These are phyloP conservation scores for Xylariales sp. DNA, from an alignment of 2,329 filamentous ascomycete genomes.

Conservation along the genomic window DNA sequence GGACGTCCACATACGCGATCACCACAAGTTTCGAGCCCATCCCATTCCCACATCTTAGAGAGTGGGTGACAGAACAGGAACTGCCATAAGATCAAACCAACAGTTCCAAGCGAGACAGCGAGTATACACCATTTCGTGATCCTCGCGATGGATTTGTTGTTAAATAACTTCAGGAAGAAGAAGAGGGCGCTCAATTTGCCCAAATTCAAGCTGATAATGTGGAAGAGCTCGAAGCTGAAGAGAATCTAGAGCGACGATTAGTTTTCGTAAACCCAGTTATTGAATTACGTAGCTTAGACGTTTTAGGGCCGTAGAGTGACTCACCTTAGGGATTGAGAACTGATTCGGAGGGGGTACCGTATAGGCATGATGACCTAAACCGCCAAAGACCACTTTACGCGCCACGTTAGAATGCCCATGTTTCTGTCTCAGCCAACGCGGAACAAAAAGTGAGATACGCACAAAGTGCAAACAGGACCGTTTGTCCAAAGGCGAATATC, in stretches of 20 bases:
- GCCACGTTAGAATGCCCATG: conserved; percentile 12
- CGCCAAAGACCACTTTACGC: conserved; percentile 37
- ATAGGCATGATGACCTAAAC: conserved; percentile 38
- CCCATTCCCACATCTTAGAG: conserved; percentile 38
- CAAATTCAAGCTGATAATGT: conserved; percentile 38
- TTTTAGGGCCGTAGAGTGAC: conserved; percentile 9
- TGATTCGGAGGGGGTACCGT: conserved; percentile 39
- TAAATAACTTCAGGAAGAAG: conserved; percentile 40
- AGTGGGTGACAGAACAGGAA: conserved; percentile 41
- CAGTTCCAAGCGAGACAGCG: conserved; percentile 28
- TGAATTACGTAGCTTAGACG: background rate
- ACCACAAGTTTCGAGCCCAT: conserved; percentile 40
- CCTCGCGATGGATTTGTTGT: conserved; percentile 26
- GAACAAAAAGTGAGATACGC: conserved; percentile 19
- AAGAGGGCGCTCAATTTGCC: conserved; percentile 41
- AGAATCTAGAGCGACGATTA: conserved; percentile 31
- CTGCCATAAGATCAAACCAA: conserved; percentile 39
- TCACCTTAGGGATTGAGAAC: conserved; percentile 40
- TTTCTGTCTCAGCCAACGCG: background rate
- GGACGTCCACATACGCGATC: conserved; percentile 36
- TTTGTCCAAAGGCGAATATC: conserved; percentile 35
- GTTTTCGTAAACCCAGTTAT: background rate
- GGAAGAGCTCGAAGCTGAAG: conserved; percentile 41
- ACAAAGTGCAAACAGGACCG: conserved; percentile 37
- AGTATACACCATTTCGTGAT: conserved; percentile 35